Evolutionary conservation across 129 eudicot species (phyloP), one percentile per base, ranked within the genome.

Genomic region (Chrysanthemum lavandulifolium): DNA sequence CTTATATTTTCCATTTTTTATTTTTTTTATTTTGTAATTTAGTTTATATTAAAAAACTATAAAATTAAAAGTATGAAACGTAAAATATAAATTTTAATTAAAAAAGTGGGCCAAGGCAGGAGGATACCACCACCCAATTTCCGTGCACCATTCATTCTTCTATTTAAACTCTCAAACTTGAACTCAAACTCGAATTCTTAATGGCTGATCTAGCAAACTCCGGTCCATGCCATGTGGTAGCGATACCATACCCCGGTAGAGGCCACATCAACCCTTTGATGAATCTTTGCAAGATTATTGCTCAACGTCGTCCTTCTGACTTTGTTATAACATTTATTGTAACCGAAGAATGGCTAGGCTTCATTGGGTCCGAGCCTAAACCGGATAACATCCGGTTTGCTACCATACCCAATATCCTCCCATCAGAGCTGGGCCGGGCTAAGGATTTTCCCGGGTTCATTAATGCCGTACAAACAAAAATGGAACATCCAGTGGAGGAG

Each of bases 261-360:
- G 96, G 96, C 80, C 96, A 88, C 83, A 67, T 88, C 73, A 86
- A 88, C 82, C 89, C 95, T 6, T 47, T 88, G 78, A 80, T 88
- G 55, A 88, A 88, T 78, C 81, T 88, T 81, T 88, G 96, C 79
- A 82, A 80, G 18, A 78, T 83, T 68, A 71, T 86, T 3, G 65
- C 76, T 63, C 58, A 51, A 10, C 64, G 50, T 9, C 60, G 25
- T 15, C 76, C 71, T 6, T 56, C 80, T 11, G 62, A 74, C 27
- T 53, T 84, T 66, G 55, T 78, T 52, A 76, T 89, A 73, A 80
- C 92, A 21, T 61, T 89, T 67, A 73, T 89, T 43, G 54, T 89
- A 19, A 89, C 96, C 33, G 86, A 89, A 67, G 96, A 89, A 81
- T 89, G 96, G 96, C 78, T 82, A 55, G 84, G 85, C 69, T 72